Base-by-base conservation (phyloP, 2,329 filamentous ascomycete species). In the Canariomyces notabilis region DNA sequence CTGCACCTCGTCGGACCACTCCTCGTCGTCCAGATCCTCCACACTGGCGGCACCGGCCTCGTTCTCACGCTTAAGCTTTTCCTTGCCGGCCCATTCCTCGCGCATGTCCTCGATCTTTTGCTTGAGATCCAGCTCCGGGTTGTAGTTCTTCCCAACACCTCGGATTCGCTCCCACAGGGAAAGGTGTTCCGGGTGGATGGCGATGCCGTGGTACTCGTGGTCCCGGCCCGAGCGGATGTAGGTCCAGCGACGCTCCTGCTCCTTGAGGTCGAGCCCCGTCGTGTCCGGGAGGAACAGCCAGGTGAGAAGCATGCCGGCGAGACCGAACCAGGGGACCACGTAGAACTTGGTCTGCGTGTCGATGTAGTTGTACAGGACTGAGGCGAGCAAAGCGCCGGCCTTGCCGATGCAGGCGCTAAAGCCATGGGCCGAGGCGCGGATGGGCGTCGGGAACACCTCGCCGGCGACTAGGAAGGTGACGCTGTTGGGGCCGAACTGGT, bases 381-480 rank as follows among this genome's bases (percentile, higher is more conserved):
- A 84, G 22, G 91, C 90, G 32, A 89, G 76, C 16, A 97, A 80
- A 29, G 91, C 91, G 55, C 91, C 91, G 1, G 87, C 71, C 71
- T 97, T 97, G 63, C 91, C 91, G 45, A 85, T 75, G 47, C 89
- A 91, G 54, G 91, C 91, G n/a, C 87, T 89, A 70, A 96, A 88
- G 47, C 91, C 91, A 74, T 97, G 91, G 42, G 91, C 91, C 15
- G 88, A 89, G 56, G 91, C 91, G 60, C 91, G 89, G 57, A 97
- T 83, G 8, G 90, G 87, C 0, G 90, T 95, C 8, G 91, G 91
- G 76, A 88, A 97, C n/a, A 95, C 89, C 67, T 97, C 91, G 35
- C 89, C 91, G 35, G 91, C 91, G 29, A 95, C 87, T 57, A 97
- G 80, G 85, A 97, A 97, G 52, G 90, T 95, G 60, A 96, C 89